These are phyloP conservation scores for Euphorbia corollata DNA, from an alignment of 441 rosid species.

Conservation along the genomic window DNA sequence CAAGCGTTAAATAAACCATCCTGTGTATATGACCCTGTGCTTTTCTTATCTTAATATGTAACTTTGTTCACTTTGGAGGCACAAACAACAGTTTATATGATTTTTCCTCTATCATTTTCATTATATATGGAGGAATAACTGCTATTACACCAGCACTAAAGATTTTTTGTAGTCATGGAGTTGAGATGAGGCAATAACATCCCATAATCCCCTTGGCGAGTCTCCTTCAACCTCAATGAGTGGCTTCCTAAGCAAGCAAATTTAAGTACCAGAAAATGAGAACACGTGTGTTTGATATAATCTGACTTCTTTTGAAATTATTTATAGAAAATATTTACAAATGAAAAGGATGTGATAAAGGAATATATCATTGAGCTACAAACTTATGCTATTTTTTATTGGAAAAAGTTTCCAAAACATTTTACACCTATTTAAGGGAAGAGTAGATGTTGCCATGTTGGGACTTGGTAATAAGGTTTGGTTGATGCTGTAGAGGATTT, in stretches of 20 bases:
- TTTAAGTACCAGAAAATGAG: not conserved
- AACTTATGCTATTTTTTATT: too few relatives aligned
- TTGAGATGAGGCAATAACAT: not conserved
- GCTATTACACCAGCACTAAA: not conserved
- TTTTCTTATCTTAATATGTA: not conserved
- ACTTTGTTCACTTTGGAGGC: too few relatives aligned
- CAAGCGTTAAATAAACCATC: not conserved
- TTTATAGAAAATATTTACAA: too few relatives aligned
- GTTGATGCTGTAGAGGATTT: not conserved
- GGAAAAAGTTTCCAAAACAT: not conserved
- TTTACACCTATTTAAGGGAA: not conserved
- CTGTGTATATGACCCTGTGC: not conserved
- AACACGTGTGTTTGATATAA: too few relatives aligned
- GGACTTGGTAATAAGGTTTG: not conserved
- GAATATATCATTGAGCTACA: too few relatives aligned
- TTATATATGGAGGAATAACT: not conserved
- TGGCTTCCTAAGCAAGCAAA: not conserved
- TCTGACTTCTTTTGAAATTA: too few relatives aligned
- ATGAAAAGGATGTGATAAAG: too few relatives aligned
- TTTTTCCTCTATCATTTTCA: too few relatives aligned
- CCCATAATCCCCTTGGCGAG: not conserved
- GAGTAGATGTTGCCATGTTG: not conserved
- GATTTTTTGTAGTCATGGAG: not conserved
- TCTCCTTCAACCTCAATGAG: not conserved
- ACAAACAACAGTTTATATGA: too few relatives aligned